Evolutionary conservation across 352 stramenopile genomes (phyloP).

Genomic region (Elongisporangium undulatum): DNA sequence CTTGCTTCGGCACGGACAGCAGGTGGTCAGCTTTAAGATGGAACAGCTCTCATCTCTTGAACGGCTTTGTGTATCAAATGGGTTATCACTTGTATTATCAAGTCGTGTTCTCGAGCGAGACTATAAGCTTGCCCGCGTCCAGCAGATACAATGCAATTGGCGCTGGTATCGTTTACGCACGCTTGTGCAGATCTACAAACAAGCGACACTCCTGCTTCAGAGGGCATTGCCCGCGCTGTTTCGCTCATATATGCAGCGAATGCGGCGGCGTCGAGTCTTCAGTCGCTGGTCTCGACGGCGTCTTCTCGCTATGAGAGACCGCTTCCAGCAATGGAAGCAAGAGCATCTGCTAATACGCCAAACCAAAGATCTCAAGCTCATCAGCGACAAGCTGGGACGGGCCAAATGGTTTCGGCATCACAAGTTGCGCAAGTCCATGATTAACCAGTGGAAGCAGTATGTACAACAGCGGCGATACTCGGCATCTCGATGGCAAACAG

Average conservation of each 20-base stretch:
- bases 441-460: constrained; percentile 11
- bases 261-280: constrained; percentile 7
- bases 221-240: constrained; percentile 4
- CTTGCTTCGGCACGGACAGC: neutral
- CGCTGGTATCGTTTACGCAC: constrained; percentile 7
- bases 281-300: constrained; percentile 7
- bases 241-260: constrained; percentile 3
- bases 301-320: constrained; percentile 1
- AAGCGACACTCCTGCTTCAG: constrained; percentile 5
- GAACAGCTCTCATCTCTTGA: constrained; percentile 3
- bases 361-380: constrained; percentile 3
- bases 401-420: constrained; percentile 20
- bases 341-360: constrained; percentile 7
- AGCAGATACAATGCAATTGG: constrained; percentile 8
- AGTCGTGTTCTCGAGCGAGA: neutral
- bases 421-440: constrained; percentile 16
- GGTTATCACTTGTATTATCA: constrained; percentile 1
- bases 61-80: constrained; percentile 2
- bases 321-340: constrained; percentile 7
- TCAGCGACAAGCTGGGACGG: constrained; percentile 6
- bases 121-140: constrained; percentile 5
- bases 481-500: neutral
- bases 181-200: constrained; percentile 2
- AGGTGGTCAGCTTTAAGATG: neutral
- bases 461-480: neutral